Percentiles rank a stretch among this genome's conserved stretches.
Conservation (phyloP, 2,329 filamentous ascomycete genomes). For the Fusarium sp. region DNA sequence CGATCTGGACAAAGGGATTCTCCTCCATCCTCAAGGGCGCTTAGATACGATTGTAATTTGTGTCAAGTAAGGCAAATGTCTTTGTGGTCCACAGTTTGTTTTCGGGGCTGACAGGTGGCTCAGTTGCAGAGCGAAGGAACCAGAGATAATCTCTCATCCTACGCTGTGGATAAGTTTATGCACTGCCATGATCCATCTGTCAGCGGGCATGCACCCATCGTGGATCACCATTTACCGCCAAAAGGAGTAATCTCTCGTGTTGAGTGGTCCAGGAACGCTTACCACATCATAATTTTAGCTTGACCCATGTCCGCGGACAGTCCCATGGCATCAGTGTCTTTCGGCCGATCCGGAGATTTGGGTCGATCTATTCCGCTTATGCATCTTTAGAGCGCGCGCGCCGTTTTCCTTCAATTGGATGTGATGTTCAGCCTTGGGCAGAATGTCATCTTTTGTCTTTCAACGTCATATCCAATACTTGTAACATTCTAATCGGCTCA, state of each 20-base stretch:
- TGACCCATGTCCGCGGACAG: neutral
- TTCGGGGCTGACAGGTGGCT: constrained; percentile 11
- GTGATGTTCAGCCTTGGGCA: constrained; percentile 3
- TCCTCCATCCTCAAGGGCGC: neutral
- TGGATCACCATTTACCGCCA: constrained; percentile 10
- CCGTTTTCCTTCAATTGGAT: neutral
- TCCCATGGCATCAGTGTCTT: neutral
- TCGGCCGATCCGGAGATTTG: constrained; percentile 22
- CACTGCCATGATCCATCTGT: constrained; percentile 28
- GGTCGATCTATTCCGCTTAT: neutral
- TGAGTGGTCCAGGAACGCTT: constrained; percentile 10
- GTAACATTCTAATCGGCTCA: neutral
- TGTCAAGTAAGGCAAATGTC: neutral
- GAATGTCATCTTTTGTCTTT: neutral
- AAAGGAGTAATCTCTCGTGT: constrained; percentile 1
- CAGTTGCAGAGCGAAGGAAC: neutral
- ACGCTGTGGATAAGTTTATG: neutral
- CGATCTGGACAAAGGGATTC: neutral
- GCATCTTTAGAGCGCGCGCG: neutral
- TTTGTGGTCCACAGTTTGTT: constrained; percentile 2
- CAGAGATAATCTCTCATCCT: neutral
- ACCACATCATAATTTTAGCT: constrained; percentile 9
- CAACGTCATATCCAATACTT: neutral
- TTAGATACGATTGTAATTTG: neutral
- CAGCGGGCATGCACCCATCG: constrained; percentile 22